Conservation (phyloP, 2,329 filamentous ascomycete species). For the Botrytis galanthina region DNA sequence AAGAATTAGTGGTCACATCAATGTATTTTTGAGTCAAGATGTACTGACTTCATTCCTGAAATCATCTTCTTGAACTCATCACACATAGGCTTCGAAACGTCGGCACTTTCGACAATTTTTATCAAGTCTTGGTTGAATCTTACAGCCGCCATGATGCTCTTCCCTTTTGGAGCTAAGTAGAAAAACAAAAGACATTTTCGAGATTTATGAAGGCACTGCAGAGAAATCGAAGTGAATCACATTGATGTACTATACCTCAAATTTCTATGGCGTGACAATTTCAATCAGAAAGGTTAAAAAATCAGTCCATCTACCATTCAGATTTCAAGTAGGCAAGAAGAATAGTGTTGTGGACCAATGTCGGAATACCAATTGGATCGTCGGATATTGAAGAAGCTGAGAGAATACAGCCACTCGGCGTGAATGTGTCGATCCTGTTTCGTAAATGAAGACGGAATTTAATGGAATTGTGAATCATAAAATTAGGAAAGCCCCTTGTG, state of each 20-base stretch:
- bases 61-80: slow-evolving; percentile 33
- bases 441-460: neutral
- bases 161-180: slow-evolving; percentile 3
- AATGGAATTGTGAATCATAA: neutral
- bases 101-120: slow-evolving; percentile 41
- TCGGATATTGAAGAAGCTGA: neutral
- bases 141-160: slow-evolving; percentile 7
- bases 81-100: slow-evolving; percentile 14
- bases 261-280: neutral
- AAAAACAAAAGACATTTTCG: slow-evolving; percentile 19
- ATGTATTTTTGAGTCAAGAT: neutral
- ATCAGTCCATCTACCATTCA: neutral
- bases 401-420: slow-evolving; percentile 12
- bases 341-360: neutral
- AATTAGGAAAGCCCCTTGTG: slow-evolving; percentile 1
- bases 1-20: neutral
- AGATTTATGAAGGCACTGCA: slow-evolving; percentile 3
- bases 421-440: slow-evolving; percentile 10
- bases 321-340: neutral
- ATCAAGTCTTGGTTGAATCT: slow-evolving; percentile 16
- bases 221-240: neutral
- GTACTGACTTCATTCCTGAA: slow-evolving; percentile 29
- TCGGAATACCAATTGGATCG: neutral
- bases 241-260: neutral
- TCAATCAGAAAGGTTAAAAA: neutral